Evolutionary conservation across 129 eudicot species (phyloP).

Genomic region (Pittosporum tobira): DNA sequence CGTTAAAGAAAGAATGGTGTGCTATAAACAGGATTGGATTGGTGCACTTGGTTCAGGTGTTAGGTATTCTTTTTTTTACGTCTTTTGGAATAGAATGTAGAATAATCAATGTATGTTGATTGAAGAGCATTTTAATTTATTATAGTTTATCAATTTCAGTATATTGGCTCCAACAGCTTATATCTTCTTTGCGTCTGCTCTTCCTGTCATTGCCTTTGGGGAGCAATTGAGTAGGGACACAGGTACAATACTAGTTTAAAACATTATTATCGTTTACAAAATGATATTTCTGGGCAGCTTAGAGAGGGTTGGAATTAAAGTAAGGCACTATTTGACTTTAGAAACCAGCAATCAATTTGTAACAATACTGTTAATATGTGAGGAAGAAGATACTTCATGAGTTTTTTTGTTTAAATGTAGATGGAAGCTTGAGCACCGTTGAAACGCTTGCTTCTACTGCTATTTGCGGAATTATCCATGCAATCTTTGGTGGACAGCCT

Average conservation of each 20-base stretch:
- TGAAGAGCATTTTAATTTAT: slow-evolving; percentile 3
- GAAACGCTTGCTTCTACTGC: slow-evolving; percentile 86
- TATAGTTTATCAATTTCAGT: slow-evolving; percentile 23
- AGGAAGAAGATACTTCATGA: background rate
- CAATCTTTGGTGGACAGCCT: slow-evolving; percentile 90
- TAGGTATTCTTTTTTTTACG: slow-evolving; percentile 32
- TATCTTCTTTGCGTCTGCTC: slow-evolving; percentile 90
- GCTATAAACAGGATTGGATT: slow-evolving; percentile 74
- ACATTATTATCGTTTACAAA: no score
- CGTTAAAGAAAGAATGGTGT: slow-evolving; percentile 52
- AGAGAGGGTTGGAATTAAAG: no score
- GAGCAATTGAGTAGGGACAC: slow-evolving; percentile 84
- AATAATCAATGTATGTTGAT: background rate
- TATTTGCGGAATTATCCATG: slow-evolving; percentile 75
- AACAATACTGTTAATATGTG: background rate
- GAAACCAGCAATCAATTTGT: no score
- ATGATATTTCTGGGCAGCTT: no score
- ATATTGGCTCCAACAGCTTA: slow-evolving; percentile 90
- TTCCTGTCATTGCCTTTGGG: slow-evolving; percentile 93
- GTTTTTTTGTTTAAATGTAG: slow-evolving; percentile 26
- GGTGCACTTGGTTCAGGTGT: slow-evolving; percentile 52
- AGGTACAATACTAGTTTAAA: slow-evolving; percentile 29
- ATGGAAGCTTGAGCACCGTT: slow-evolving; percentile 69
- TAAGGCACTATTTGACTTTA: no score
- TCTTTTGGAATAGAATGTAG: background rate